Evolutionary conservation across 345 rosid genomes (phyloP), one percentile per base, ranked within the genome.

Genomic region (Heritiera littoralis): DNA sequence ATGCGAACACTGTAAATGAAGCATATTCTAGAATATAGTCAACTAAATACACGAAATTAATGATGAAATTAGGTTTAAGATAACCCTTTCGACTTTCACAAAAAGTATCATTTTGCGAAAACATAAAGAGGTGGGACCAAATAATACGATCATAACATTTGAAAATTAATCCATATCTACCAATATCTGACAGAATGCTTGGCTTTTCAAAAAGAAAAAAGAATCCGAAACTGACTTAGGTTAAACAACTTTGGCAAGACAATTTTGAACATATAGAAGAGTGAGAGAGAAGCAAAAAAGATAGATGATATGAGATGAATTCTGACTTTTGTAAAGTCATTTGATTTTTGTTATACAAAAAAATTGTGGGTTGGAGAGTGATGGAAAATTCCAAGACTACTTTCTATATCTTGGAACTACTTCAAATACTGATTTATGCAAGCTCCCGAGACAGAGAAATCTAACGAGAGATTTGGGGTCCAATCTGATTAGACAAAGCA

Each of bases 401-500:
- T n/a, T n/a, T n/a, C n/a, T n/a, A n/a, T n/a, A n/a, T n/a, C n/a
- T n/a, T n/a, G n/a, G 66, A 75, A 77, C 68, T 77, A 67, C 64
- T 59, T 77, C 74, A 77, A 58, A 12, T 40, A 72, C 32, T n/a
- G 75, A 76, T 58, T n/a, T 41, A 64, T 38, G 64, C 72, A 69
- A 51, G 49, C 45, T 48, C 41, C 54, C 12, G 45, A 79, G 89
- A 86, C 84, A 82, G 61, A 66, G 81, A 79, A 82, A 83, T 86
- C 86, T 79, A 49, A 30, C 30, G 15, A 48, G 55, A 78, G 83
- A 77, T 79, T 74, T 65, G 71, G 74, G 80, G 80, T 79, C 85
- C 81, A 79, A 72, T 23, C 78, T 83, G 76, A 80, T 84, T 71
- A 48, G 86, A 80, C 79, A 78, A 78, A 78, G 85, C 84, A 80